A percentile compares a stretch with the other conserved stretches of the same genome.
phyloP scores from a whole-genome alignment of 169 alveolate species.

The Eimeria falciformis region DNA sequence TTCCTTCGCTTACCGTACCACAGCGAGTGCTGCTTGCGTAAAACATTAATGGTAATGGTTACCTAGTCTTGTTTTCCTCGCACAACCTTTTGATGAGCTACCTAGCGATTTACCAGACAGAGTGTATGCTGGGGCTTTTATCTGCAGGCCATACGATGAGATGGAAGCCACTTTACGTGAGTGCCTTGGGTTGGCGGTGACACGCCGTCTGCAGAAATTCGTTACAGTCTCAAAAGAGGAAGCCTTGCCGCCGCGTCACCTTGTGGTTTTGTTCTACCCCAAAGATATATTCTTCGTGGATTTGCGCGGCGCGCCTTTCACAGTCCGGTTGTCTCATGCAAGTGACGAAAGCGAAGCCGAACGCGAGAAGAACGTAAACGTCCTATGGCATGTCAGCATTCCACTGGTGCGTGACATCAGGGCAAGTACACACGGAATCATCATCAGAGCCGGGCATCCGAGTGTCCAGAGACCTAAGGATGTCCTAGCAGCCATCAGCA shows the following conservation, averaged over 20 bases:
- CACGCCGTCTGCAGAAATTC: conserved; percentile 72
- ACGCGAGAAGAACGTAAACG: conserved; percentile 4
- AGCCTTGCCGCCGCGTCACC: conserved; percentile 71
- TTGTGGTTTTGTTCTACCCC: conserved; percentile 72
- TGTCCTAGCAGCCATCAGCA: conserved; percentile 29
- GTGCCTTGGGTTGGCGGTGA: conserved; percentile 67
- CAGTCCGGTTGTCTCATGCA: not conserved
- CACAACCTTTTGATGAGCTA: too few relatives aligned
- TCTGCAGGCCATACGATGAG: conserved; percentile 74
- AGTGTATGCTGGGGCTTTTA: too few relatives aligned
- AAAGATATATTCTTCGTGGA: conserved; percentile 68
- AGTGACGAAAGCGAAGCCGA: conserved; percentile 23
- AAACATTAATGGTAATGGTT: too few relatives aligned
- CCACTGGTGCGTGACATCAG: conserved; percentile 67
- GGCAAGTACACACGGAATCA: conserved; percentile 74
- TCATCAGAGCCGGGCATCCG: conserved; percentile 66
- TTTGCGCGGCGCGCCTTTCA: conserved; percentile 40
- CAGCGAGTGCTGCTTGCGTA: too few relatives aligned
- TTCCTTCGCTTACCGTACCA: too few relatives aligned
- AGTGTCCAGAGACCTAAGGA: conserved; percentile 30
- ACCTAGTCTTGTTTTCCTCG: too few relatives aligned
- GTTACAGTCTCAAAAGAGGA: conserved; percentile 60
- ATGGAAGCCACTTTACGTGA: conserved; percentile 71
- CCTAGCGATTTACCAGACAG: too few relatives aligned
- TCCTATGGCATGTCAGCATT: conserved; percentile 69